Evolutionary conservation across 345 rosid genomes (phyloP).

Genomic region (Cardiospermum halicacabum): DNA sequence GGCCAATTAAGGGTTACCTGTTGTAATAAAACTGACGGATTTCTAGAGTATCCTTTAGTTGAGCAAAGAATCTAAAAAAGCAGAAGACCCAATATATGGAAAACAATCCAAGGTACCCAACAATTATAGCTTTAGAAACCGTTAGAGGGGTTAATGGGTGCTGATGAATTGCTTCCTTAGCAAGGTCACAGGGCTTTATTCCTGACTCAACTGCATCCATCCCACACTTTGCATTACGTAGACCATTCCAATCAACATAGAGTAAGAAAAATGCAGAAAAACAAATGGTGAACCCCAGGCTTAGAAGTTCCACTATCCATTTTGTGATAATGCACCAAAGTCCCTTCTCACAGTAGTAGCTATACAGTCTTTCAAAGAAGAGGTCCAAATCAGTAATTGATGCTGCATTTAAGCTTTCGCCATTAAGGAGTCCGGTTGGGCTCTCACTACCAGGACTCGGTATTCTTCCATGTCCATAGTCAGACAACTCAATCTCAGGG

Average conservation of each 20-base stretch:
- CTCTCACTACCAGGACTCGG: constrained; percentile 97
- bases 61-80: constrained; percentile 87
- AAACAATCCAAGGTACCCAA: constrained; percentile 84
- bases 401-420: constrained; percentile 74
- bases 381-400: constrained; percentile 92
- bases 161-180: constrained; percentile 80
- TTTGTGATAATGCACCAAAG: constrained; percentile 90
- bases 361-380: constrained; percentile 84
- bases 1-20: constrained; percentile 41
- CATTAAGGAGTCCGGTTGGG: constrained; percentile 92
- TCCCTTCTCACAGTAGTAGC: constrained; percentile 94
- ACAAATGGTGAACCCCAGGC: constrained; percentile 83
- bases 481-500: constrained; percentile 88
- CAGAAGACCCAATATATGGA: constrained; percentile 86
- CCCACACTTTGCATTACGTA: constrained; percentile 96
- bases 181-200: constrained; percentile 92
- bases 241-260: constrained; percentile 97
- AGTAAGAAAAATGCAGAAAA: constrained; percentile 95
- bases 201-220: constrained; percentile 99
- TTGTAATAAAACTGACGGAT: constrained; percentile 77
- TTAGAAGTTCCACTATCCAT: constrained; percentile 94
- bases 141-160: constrained; percentile 94
- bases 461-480: constrained; percentile 68
- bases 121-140: constrained; percentile 67
- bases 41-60: constrained; percentile 74